Percentiles rank a stretch among this genome's conserved stretches.
Evolutionary conservation across 768 basidiomycete species (phyloP).

Genomic region (Calocybe cyanea): DNA sequence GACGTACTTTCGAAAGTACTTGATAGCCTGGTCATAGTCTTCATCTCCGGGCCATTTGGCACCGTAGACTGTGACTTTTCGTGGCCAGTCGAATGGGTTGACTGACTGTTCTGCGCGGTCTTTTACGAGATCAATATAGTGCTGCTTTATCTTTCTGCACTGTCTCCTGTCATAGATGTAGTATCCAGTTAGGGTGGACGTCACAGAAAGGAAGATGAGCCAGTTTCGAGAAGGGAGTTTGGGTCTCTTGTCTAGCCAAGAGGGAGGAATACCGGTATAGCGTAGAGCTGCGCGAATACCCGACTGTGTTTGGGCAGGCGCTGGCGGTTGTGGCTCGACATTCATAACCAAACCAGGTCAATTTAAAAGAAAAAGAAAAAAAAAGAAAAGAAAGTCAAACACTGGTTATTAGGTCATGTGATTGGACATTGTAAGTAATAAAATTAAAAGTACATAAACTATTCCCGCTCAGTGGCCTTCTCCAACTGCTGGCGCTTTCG

Average conservation of each 20-base stretch:
- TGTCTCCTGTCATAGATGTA: constrained; percentile 86
- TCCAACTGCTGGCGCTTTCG: constrained; percentile 71
- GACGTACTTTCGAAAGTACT: constrained; percentile 94
- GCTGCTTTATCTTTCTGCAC: constrained; percentile 72
- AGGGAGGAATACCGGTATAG: constrained; percentile 66
- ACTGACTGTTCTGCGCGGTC: constrained; percentile 69
- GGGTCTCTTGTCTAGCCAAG: constrained; percentile 82
- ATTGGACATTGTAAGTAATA: not conserved
- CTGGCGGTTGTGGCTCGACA: constrained; percentile 18
- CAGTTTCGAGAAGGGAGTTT: constrained; percentile 89
- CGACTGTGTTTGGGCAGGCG: constrained; percentile 29
- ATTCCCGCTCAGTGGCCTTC: constrained; percentile 45
- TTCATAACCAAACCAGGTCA: constrained; percentile 19
- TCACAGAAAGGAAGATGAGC: constrained; percentile 85
- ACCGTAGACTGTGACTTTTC: constrained; percentile 84
- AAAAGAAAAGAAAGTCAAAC: constrained; percentile 8
- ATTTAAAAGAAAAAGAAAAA: constrained; percentile 17
- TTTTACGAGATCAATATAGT: constrained; percentile 78
- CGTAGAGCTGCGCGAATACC: constrained; percentile 60
- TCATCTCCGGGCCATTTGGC: constrained; percentile 95
- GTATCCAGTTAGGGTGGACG: constrained; percentile 62
- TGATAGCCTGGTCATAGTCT: constrained; percentile 78
- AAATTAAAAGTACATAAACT: constrained; percentile 10
- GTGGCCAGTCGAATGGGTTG: constrained; percentile 58
- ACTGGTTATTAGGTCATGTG: too few species aligned